Conservation (phyloP, 768 basidiomycete genomes). For the Amyloporia xantha region DNA sequence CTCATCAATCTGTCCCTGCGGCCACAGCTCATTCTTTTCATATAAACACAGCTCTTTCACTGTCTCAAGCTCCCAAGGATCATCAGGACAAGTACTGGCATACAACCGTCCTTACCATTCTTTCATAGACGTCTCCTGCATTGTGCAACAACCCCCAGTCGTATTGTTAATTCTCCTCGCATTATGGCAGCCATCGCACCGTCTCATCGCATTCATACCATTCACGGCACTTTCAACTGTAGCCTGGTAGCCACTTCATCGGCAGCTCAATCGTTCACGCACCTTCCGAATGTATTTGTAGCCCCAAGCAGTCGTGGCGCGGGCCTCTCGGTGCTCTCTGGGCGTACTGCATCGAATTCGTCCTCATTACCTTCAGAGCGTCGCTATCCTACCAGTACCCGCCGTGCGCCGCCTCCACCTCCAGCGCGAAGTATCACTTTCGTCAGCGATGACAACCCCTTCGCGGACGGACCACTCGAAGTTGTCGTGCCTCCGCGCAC, state of each 20-base stretch:
- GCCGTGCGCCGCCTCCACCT: constrained; percentile 16
- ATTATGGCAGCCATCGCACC: constrained; percentile 10
- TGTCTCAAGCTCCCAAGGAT: not conserved
- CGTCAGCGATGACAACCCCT: constrained; percentile 16
- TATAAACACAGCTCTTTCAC: not conserved
- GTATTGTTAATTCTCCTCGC: no score
- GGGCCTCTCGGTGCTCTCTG: constrained; percentile 11
- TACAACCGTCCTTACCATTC: no score
- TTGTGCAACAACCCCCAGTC: no score
- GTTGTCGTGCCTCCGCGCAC: not conserved
- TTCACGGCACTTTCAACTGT: constrained; percentile 14
- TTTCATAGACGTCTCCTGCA: not conserved
- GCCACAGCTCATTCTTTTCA: not conserved
- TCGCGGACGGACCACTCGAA: constrained; percentile 16
- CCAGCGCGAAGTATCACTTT: constrained; percentile 2
- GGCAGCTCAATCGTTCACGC: not conserved
- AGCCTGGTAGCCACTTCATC: not conserved
- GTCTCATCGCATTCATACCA: constrained; percentile 17
- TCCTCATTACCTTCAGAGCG: constrained; percentile 10
- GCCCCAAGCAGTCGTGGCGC: constrained; percentile 1
- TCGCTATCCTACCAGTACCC: constrained; percentile 8
- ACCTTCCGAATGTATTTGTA: not conserved
- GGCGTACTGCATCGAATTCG: constrained; percentile 8
- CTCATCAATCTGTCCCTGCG: not conserved
- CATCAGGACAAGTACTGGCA: no score